Evolutionary conservation across 805 yeast genomes (phyloP), one percentile per base, ranked within the genome.

Genomic region (Candida quercuum): DNA sequence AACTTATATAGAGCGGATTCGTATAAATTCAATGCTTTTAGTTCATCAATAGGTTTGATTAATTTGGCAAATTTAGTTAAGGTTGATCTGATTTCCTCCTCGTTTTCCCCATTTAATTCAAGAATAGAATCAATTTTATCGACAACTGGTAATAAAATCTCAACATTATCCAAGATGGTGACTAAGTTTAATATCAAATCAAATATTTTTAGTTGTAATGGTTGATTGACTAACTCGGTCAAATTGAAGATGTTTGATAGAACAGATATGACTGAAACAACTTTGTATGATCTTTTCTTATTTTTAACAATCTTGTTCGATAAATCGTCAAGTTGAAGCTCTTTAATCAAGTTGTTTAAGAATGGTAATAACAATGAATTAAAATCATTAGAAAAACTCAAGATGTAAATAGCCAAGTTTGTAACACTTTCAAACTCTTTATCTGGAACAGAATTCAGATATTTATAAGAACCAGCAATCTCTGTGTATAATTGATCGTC

Each of bases 341-440:
- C 21, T 15, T 35, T 22, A 19, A 43, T 31, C 10, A 46, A 26
- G 6, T 25, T 25, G 10, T 20, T 13, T 7, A 43, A 18, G 28
- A 36, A 43, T 6, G 21, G 8, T 14, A 23, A 16, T 7, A 32
- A 19, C 13, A 39, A 28, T 10, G 28, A n/a, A 19, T 38, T 29
- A 21, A 23, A 36, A 15, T 37, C 37, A n/a, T 31, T 23, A 15
- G 40, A 26, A 17, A 38, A 41, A 11, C 42, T 37, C 26, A 54
- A 37, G 28, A 56, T 53, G 39, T 42, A 47, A 22, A 49, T 42
- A 8, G 43, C 52, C 24, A 56, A 43, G 33, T 53, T 56, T 13
- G 44, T 42, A n/a, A 52, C 39, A 5, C 50, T 30, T 37, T 56
- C 60, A 19, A 51, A 37, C 32, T 56, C 59, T 29, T 35, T 51